Evolutionary conservation across 2,329 filamentous ascomycete species (phyloP).

Genomic region (Cladophialophora chaetospira): DNA sequence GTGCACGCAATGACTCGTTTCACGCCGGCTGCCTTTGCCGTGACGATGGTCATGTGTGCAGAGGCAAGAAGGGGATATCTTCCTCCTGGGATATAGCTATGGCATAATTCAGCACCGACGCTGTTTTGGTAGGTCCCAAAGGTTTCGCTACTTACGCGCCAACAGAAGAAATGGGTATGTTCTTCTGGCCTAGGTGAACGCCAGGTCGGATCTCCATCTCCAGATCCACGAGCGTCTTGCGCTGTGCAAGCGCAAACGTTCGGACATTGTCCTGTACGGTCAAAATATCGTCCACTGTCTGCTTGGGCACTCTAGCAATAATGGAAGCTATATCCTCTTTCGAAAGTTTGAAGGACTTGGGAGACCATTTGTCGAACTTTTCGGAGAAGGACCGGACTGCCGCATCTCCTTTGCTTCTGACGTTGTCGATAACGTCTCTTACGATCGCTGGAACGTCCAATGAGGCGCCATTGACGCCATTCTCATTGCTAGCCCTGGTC

Average conservation of each 20-base stretch:
- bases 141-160: constrained; percentile 42
- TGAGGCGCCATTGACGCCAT: no score
- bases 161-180: constrained; percentile 51
- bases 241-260: constrained; percentile 52
- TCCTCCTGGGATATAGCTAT: constrained; percentile 54
- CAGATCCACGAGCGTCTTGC: constrained; percentile 51
- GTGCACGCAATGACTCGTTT: constrained; percentile 55
- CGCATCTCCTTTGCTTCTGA: constrained; percentile 50
- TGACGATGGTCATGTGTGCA: constrained; percentile 59
- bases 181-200: constrained; percentile 55
- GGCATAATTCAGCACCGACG: background rate
- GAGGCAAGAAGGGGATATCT: constrained; percentile 57
- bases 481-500: no score
- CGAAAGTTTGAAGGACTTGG: constrained; percentile 53
- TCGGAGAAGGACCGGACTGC: constrained; percentile 54
- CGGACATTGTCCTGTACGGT: constrained; percentile 54
- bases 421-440: constrained; percentile 51
- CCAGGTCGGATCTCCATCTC: constrained; percentile 55
- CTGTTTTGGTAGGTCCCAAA: background rate
- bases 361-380: constrained; percentile 59
- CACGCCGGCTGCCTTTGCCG: constrained; percentile 57
- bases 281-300: constrained; percentile 58
- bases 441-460: constrained; percentile 42
- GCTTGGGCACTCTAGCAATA: constrained; percentile 48
- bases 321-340: constrained; percentile 47